Evolutionary conservation across 768 basidiomycete genomes (phyloP).

Genomic region (Mycena galopus): DNA sequence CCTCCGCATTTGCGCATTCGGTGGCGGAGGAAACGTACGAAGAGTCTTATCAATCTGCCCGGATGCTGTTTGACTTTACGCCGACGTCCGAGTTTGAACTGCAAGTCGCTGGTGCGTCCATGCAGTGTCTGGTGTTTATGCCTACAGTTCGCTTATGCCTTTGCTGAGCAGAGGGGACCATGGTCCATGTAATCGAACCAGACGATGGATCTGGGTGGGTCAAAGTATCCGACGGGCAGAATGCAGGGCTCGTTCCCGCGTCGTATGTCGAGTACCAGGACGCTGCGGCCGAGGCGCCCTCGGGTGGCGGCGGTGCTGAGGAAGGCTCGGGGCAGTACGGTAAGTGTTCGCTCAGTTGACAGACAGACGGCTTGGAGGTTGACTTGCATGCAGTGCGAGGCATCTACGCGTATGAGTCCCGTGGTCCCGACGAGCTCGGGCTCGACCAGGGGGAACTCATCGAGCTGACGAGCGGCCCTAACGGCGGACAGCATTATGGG

Average conservation of each 20-base stretch:
- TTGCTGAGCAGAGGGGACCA: conserved; percentile 65
- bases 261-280: conserved; percentile 66
- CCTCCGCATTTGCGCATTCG: conserved; percentile 69
- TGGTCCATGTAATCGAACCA: conserved; percentile 77
- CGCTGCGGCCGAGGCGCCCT: conserved; percentile 31
- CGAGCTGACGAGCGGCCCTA: conserved; percentile 71
- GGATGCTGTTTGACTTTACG: conserved; percentile 80
- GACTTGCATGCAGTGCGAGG: conserved; percentile 71
- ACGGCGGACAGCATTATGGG: conserved; percentile 75
- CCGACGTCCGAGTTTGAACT: conserved; percentile 86
- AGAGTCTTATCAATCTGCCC: conserved; percentile 65
- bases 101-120: conserved; percentile 67
- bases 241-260: conserved; percentile 86
- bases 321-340: conserved; percentile 64
- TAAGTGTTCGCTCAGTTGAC: conserved; percentile 47
- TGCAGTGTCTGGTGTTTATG: neutral
- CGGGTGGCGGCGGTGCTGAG: conserved; percentile 32
- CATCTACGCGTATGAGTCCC: conserved; percentile 83
- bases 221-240: conserved; percentile 71
- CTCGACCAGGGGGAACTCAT: conserved; percentile 73
- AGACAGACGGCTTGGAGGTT: conserved; percentile 22
- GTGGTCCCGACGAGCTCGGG: conserved; percentile 77
- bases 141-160: conserved; percentile 29
- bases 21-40: conserved; percentile 52
- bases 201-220: conserved; percentile 93